phyloP scores from a whole-genome alignment of 2,329 filamentous ascomycete species.

The Pseudogymnoascus sp. region DNA sequence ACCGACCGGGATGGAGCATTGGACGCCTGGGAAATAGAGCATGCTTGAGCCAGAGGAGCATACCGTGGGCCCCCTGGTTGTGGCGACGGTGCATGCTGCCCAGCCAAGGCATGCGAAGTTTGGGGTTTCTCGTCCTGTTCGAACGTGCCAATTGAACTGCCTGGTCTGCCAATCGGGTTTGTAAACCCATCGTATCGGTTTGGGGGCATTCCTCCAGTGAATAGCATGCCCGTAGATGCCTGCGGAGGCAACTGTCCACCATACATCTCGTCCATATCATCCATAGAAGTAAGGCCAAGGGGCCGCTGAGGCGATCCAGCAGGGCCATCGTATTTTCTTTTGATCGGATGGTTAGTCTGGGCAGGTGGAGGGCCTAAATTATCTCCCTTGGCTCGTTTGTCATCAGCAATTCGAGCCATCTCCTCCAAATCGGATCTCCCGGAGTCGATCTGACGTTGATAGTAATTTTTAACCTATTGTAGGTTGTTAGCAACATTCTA shows the following conservation, averaged over 20 bases:
- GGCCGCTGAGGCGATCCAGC: slow-evolving; percentile 35
- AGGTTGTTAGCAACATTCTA: slow-evolving; percentile 27
- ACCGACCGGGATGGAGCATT: slow-evolving; percentile 20
- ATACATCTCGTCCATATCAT: slow-evolving; percentile 36
- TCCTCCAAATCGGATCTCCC: slow-evolving; percentile 50
- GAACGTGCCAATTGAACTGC: slow-evolving; percentile 5
- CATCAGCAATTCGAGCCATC: slow-evolving; percentile 53
- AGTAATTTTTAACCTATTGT: slow-evolving; percentile 60
- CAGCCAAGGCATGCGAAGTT: slow-evolving; percentile 10
- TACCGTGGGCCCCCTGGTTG: slow-evolving; percentile 21
- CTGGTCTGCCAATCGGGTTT: background rate
- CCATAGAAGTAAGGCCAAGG: slow-evolving; percentile 38
- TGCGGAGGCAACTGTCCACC: slow-evolving; percentile 8
- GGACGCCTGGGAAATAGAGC: slow-evolving; percentile 20
- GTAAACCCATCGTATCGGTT: slow-evolving; percentile 1
- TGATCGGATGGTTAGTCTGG: slow-evolving; percentile 43
- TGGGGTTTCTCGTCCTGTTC: background rate
- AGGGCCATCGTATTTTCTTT: slow-evolving; percentile 43
- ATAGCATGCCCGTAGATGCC: slow-evolving; percentile 14
- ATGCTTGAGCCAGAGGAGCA: slow-evolving; percentile 26
- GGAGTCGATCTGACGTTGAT: slow-evolving; percentile 53
- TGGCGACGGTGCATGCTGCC: slow-evolving; percentile 22
- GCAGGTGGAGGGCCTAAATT: slow-evolving; percentile 51
- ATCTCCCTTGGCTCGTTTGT: slow-evolving; percentile 47
- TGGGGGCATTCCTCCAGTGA: background rate